Base-by-base conservation (phyloP, 495 filamentous ascomycete species). In the Podospora tetraspora region DNA sequence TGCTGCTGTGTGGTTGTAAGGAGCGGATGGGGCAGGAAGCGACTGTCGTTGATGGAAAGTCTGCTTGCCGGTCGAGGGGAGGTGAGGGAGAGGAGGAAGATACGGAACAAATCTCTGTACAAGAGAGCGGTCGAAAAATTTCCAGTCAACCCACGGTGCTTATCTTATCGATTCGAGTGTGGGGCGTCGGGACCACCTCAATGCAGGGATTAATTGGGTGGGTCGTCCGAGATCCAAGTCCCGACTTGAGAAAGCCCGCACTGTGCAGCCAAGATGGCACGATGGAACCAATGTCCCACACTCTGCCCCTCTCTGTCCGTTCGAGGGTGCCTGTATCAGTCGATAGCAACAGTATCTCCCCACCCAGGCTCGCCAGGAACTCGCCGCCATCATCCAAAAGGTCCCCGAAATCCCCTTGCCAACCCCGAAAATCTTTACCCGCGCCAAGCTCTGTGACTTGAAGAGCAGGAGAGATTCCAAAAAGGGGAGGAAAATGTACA, bases 131-230 rank as follows among this genome's bases (percentile, higher is more conserved):
- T 19, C 22, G 61, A 64, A 67, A 70, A 67, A 63, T 67, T 70
- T 70, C 52, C 64, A 59, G n/a, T 63, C 61, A 19, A n/a, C 57
- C 60, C 13, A 13, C n/a, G 37, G 22, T 52, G 30, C 58, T 68
- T 66, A 71, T 71, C 61, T 65, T 65, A 68, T 71, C 68, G 34
- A 12, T n/a, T 27, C 13, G 23, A 27, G 64, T 24, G 65, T 67
- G 59, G 65, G 59, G 52, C 63, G 52, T 12, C 13, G 61, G 19
- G 27, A 9, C 61, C 27, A 7, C 16, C 8, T 3, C 6, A 34
- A 9, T 16, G 13, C 62, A 22, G 37, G 11, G n/a, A 22, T 63
- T 32, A 8, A 62, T 62, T 61, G 59, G 43, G 43, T 59, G 57
- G 22, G 22, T 2, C 22, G n/a, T n/a, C n/a, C n/a, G n/a, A n/a